Evolutionary conservation across 768 basidiomycete species (phyloP).

Genomic region (Calocybe cyanea): DNA sequence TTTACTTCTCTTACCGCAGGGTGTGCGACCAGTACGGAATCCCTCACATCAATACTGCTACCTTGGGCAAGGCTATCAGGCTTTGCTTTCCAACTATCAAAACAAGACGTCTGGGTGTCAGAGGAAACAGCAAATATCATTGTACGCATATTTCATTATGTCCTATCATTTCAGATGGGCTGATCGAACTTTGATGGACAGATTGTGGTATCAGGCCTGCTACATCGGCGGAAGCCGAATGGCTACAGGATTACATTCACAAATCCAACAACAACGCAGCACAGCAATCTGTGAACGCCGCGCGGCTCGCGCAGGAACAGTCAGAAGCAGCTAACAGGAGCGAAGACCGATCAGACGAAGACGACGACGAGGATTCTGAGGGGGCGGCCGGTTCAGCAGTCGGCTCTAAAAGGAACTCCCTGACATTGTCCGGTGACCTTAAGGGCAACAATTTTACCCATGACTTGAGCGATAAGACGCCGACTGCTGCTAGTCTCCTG

Average conservation of each 20-base stretch:
- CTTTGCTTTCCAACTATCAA: conserved; percentile 94
- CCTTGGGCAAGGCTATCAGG: conserved; percentile 91
- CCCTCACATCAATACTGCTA: conserved; percentile 93
- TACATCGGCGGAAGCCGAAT: conserved; percentile 88
- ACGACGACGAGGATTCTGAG: conserved; percentile 77
- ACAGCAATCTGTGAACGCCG: conserved; percentile 71
- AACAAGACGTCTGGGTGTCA: conserved; percentile 86
- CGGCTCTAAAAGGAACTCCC: conserved; percentile 70
- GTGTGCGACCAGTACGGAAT: conserved; percentile 92
- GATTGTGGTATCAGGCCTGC: conserved; percentile 92
- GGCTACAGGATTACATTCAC: conserved; percentile 88
- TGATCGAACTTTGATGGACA: conserved; percentile 35
- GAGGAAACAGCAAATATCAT: conserved; percentile 96
- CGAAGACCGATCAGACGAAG: conserved; percentile 77
- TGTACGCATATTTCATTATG: conserved; percentile 50
- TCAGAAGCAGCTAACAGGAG: conserved; percentile 55
- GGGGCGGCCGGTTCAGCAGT: conserved; percentile 63
- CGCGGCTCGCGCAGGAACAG: conserved; percentile 66
- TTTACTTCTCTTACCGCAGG: conserved; percentile 89
- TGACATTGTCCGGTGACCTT: conserved; percentile 59
- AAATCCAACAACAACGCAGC: conserved; percentile 86
- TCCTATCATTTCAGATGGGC: conserved; percentile 28
- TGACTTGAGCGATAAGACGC: conserved; percentile 82
- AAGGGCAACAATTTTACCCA: conserved; percentile 56
- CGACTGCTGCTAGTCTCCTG: conserved; percentile 72